Base-by-base conservation (phyloP, 305 asterid genomes). In the Solanum chacoense region DNA sequence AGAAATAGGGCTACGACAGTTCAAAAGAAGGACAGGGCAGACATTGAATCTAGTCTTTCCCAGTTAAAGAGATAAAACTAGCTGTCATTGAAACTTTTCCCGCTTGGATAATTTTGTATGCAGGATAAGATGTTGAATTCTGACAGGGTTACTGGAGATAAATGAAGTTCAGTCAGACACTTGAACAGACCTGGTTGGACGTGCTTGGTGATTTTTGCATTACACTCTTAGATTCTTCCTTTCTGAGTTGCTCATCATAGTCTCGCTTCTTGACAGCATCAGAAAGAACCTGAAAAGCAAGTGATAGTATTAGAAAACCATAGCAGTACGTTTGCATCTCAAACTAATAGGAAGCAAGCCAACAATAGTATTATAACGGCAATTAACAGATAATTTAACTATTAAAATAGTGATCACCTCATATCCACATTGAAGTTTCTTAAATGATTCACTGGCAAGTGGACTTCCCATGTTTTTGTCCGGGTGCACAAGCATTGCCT, bases 401-500 rank as follows among this genome's bases (percentile, higher is more conserved):
- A 29, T 78, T 89, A 85, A 36, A 40, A 85, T 16, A 83, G 22
- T 29, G 89, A 80, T 92, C 90, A 96, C 99, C 96, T 97, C 99
- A 90, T 97, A 97, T 85, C 99, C 99, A 89, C 99, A 95, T 89
- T 97, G 99, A 90, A 97, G 98, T 91, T 95, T 97, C 93, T 97
- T 95, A 89, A 97, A 97, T 22, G 99, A 97, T 90, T 97, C 99
- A 90, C 99, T 95, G 77, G 99, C 98, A 88, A 92, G 92, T 38
- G 97, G 93, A 89, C 95, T 95, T 89, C 99, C 99, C 99, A 95
- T 96, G 90, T 97, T 97, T 91, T 97, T 97, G 92, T 97, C 99
- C 14, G 99, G 99, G 91, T 97, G 99, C 90, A 97, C 99, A 89
- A 97, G 98, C 98, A 96, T 96, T 88, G 99, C 99, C 99, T 97